Evolutionary conservation across 306 rosid genomes (phyloP).

Genomic region (Cucumis hystrix): DNA sequence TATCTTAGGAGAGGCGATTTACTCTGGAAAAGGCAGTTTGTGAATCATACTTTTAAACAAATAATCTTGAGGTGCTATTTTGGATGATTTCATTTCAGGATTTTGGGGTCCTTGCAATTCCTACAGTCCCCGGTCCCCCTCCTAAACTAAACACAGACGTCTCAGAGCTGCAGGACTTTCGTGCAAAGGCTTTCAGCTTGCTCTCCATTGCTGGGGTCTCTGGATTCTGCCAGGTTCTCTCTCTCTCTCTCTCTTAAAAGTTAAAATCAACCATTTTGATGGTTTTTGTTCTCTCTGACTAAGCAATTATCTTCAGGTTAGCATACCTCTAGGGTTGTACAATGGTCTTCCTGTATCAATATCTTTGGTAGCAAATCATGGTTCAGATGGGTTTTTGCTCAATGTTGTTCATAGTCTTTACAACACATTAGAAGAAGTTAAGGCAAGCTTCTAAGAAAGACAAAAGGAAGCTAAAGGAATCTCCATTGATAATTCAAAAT

Average conservation of each 20-base stretch:
- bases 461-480: neutral
- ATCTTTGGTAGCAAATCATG: constrained; percentile 64
- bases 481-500: neutral
- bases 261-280: neutral
- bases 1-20: neutral
- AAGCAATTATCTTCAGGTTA: constrained; percentile 35
- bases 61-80: neutral
- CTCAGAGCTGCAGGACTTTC: constrained; percentile 36
- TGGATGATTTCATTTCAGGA: constrained; percentile 32
- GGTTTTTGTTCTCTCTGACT: neutral
- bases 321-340: constrained; percentile 58
- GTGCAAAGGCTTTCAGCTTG: constrained; percentile 55
- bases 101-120: constrained; percentile 60
- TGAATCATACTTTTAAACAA: neutral
- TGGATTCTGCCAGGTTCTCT: constrained; percentile 73
- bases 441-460: neutral
- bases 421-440: constrained; percentile 23
- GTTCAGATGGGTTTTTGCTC: constrained; percentile 70
- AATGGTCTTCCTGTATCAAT: constrained; percentile 54
- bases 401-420: constrained; percentile 50
- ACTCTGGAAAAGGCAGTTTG: neutral
- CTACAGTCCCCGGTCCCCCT: constrained; percentile 82
- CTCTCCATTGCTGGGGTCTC: constrained; percentile 80
- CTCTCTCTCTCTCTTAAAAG: neutral
- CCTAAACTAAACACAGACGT: constrained; percentile 49